These are phyloP conservation scores for Podila epicladia DNA, from an alignment of 192 early-diverging fungal genomes.

Conservation along the genomic window DNA sequence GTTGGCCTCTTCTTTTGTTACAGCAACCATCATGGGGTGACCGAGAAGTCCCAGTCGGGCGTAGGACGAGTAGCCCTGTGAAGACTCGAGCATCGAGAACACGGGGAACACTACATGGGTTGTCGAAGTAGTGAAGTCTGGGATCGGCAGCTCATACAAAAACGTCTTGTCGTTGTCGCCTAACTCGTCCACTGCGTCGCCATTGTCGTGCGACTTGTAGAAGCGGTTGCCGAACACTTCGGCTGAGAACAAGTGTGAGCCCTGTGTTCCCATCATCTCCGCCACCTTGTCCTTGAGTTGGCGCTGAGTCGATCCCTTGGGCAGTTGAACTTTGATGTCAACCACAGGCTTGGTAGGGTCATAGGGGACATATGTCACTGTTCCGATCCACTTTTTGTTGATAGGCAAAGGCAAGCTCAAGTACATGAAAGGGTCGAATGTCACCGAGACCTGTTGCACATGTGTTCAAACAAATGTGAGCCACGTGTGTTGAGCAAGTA, in stretches of 20 bases:
- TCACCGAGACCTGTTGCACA: slow-evolving; percentile 69
- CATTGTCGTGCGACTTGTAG: slow-evolving; percentile 63
- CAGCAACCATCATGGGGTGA: slow-evolving; percentile 55
- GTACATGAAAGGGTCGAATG: slow-evolving; percentile 93
- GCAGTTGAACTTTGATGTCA: slow-evolving; percentile 63
- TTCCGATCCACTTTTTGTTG: slow-evolving; percentile 54
- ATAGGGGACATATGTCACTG: slow-evolving; percentile 62
- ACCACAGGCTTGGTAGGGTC: slow-evolving; percentile 51
- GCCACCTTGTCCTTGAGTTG: slow-evolving; percentile 70
- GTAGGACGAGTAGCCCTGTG: not conserved
- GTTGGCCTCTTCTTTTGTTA: slow-evolving; percentile 51
- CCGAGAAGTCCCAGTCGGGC: slow-evolving; percentile 36
- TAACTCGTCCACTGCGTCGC: slow-evolving; percentile 53
- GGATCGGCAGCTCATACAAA: slow-evolving; percentile 33
- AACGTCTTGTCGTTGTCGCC: slow-evolving; percentile 30
- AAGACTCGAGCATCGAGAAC: slow-evolving; percentile 17
- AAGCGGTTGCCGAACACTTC: slow-evolving; percentile 66
- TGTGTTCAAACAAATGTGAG: slow-evolving; percentile 57
- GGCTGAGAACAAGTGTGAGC: slow-evolving; percentile 51
- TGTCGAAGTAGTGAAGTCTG: slow-evolving; percentile 32
- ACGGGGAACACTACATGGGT: slow-evolving; percentile 46
- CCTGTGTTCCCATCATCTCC: slow-evolving; percentile 58
- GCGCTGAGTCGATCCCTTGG: slow-evolving; percentile 70
- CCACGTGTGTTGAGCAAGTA: no score
- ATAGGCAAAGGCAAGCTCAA: slow-evolving; percentile 90